Evolutionary conservation across 2,329 filamentous ascomycete genomes (phyloP).

Genomic region (Neoscytalidium dimidiatum): DNA sequence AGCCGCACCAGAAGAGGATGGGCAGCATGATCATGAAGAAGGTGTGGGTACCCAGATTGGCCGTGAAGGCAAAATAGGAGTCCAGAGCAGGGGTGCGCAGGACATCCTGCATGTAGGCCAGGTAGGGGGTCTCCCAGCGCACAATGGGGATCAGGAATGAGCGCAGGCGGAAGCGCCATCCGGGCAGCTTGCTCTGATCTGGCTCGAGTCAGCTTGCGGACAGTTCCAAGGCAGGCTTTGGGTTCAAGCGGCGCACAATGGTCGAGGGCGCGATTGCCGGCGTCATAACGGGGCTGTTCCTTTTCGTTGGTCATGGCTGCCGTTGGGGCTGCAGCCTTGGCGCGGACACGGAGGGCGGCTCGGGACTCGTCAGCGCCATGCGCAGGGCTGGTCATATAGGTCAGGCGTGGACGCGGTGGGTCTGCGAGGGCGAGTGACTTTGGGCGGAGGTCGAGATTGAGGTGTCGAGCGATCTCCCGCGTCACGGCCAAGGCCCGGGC

Average conservation of each 20-base stretch:
- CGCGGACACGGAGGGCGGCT: neutral
- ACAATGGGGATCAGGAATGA: conserved; percentile 82
- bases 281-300: conserved; percentile 52
- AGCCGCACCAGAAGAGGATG: conserved; percentile 95
- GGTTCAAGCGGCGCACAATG: conserved; percentile 43
- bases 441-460: conserved; percentile 16
- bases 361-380: conserved; percentile 15
- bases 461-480: conserved; percentile 18
- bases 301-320: conserved; percentile 22
- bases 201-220: conserved; percentile 20
- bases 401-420: neutral
- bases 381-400: conserved; percentile 18
- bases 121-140: conserved; percentile 91
- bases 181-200: conserved; percentile 82
- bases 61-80: conserved; percentile 94
- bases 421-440: conserved; percentile 13
- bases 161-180: conserved; percentile 85
- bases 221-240: neutral
- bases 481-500: conserved; percentile 10
- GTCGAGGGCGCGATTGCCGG: conserved; percentile 77
- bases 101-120: conserved; percentile 80
- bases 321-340: conserved; percentile 9
- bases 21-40: conserved; percentile 98
- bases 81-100: conserved; percentile 83
- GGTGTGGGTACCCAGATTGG: conserved; percentile 95